These are phyloP conservation scores for Solanum chiquidenum DNA, from an alignment of 257 asterid genomes.

Conservation along the genomic window DNA sequence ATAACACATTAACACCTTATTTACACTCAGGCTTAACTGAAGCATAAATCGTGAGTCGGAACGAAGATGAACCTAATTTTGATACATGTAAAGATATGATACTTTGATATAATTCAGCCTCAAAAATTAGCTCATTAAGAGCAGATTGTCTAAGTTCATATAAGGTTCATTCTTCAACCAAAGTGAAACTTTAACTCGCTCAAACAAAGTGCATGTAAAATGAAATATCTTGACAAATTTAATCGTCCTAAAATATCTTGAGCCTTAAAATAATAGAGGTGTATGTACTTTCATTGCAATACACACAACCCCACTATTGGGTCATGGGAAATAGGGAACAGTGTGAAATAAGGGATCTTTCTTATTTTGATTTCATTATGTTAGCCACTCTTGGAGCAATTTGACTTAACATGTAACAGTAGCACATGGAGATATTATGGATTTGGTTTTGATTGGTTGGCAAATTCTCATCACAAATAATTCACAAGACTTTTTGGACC, in stretches of 20 bases:
- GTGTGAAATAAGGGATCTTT: background rate
- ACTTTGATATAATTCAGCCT: no score
- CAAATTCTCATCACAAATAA: background rate
- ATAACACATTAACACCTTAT: background rate
- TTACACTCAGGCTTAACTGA: fast-evolving
- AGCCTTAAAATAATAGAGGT: background rate
- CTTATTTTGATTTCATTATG: background rate
- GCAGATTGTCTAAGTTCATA: fast-evolving
- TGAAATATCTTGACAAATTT: background rate
- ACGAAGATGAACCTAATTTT: background rate
- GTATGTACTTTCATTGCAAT: background rate
- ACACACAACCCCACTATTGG: background rate
- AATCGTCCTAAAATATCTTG: no score
- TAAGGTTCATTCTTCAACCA: background rate
- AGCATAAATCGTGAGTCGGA: fast-evolving
- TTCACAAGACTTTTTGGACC: background rate
- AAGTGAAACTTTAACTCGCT: background rate
- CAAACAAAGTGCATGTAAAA: background rate
- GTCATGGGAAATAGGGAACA: background rate
- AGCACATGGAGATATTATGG: background rate
- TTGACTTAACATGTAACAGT: background rate
- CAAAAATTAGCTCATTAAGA: background rate
- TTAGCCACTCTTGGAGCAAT: background rate
- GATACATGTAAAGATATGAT: background rate
- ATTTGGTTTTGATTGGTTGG: background rate